A percentile compares a stretch with the other conserved stretches of the same genome.
Evolutionary conservation across 345 rosid genomes (phyloP).

Genomic region (Erucastrum elatum): DNA sequence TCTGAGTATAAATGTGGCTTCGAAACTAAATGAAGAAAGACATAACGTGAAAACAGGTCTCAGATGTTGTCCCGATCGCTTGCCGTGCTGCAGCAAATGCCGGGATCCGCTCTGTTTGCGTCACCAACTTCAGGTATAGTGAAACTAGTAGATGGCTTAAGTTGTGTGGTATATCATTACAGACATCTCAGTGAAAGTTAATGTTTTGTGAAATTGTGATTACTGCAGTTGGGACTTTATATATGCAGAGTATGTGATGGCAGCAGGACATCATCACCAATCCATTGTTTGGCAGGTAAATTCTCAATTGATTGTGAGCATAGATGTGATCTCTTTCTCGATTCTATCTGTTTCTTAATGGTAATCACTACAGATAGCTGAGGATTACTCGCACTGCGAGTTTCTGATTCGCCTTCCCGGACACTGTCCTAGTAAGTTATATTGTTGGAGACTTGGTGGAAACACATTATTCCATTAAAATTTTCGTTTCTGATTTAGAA

Average conservation of each 20-base stretch:
- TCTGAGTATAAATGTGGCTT: background rate
- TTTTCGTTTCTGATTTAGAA: no score
- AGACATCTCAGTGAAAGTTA: background rate
- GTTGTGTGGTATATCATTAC: background rate
- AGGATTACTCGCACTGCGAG: conserved; percentile 89
- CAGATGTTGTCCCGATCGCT: conserved; percentile 94
- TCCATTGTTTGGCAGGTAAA: conserved; percentile 97
- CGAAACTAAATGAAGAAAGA: background rate
- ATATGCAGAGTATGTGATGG: conserved; percentile 94
- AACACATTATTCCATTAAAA: no score
- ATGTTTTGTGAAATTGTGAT: background rate
- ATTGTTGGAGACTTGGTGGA: background rate
- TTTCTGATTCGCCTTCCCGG: conserved; percentile 91
- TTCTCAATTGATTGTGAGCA: background rate
- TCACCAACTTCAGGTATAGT: conserved; percentile 96
- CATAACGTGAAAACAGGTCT: conserved; percentile 49
- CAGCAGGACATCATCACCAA: conserved; percentile 80
- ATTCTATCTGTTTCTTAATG: background rate
- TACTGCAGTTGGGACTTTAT: conserved; percentile 87
- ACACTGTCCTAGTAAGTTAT: conserved; percentile 91
- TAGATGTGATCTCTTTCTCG: background rate
- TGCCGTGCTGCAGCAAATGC: conserved; percentile 94
- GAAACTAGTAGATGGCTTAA: no score
- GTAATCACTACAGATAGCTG: conserved; percentile 67
- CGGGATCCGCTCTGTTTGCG: conserved; percentile 87